Evolutionary conservation across 108 stramenopile genomes (phyloP), one percentile per base, ranked within the genome.

Genomic region (Cyclostephanos invisitatus): DNA sequence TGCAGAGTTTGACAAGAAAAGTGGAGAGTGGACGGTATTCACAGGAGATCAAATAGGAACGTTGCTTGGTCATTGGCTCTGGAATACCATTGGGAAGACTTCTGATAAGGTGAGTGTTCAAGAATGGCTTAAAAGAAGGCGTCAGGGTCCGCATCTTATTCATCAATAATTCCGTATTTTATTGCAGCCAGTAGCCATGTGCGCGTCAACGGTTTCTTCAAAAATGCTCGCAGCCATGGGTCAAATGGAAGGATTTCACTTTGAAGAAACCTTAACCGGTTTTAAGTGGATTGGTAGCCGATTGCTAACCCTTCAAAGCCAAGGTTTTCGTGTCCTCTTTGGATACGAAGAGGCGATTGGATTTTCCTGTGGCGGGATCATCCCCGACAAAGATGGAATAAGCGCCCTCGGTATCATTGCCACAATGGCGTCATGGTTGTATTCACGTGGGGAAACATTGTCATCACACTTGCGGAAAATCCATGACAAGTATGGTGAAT

Each of bases 271-370:
- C 20, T 77, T 98, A 58, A 97, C 98, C 0, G 98, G 98, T 5
- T 97, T 97, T 81, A 98, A 97, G 75, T 97, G 96, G 96, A 96
- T 98, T 68, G 96, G 94, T 22, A 86, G 84, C 29, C 83, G 89
- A 47, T 76, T 88, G 7, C 57, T 83, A 0, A 77, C 82, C 37
- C 82, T 97, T 38, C 57, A 81, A 64, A 46, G 40, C 15, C 83
- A 93, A 67, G 94, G 94, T 49, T 91, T 93, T 55, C 68, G 74
- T 27, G 84, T 96, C 57, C 57, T 98, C 29, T 91, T 98, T 69
- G 84, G 88, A 7, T 98, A 97, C 66, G 98, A 99, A 87, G 98
- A 99, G 73, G 97, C 97, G 24, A 96, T 99, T 57, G 98, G 98
- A 11, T 95, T 97, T 84, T 79, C 92, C 69, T 87, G 87, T 65